Evolutionary conservation across 176 grass and related monocot species (phyloP).

Genomic region (Cenchrus purpureus): DNA sequence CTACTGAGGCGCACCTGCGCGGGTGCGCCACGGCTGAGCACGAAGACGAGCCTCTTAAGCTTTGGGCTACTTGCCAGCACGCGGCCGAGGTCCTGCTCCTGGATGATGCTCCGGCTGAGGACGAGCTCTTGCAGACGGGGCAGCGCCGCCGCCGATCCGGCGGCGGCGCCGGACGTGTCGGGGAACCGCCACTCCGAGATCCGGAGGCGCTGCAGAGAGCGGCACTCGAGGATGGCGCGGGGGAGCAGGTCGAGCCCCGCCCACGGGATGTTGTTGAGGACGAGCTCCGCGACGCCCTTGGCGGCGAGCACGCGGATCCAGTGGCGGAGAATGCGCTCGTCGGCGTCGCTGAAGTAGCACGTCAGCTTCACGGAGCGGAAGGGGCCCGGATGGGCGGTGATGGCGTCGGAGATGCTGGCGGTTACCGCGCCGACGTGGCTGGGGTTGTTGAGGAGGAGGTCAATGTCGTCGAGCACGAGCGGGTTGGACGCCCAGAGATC

Average conservation of each 20-base stretch:
- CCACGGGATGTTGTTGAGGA: conserved; percentile 4
- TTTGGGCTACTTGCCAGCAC: conserved; percentile 12
- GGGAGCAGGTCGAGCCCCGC: not conserved
- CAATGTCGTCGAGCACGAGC: conserved; percentile 26
- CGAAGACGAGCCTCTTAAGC: conserved; percentile 8
- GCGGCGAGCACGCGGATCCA: conserved; percentile 20
- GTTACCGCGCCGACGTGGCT: not conserved
- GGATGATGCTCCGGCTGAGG: not conserved
- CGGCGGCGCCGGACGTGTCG: not conserved
- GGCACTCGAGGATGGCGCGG: not conserved
- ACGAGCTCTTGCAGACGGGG: not conserved
- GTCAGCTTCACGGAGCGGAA: conserved; percentile 17
- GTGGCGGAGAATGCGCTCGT: not conserved
- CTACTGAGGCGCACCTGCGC: not conserved
- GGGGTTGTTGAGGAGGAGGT: conserved; percentile 13
- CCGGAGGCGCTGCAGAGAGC: not conserved
- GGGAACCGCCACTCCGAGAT: conserved; percentile 11
- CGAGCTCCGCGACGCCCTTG: not conserved
- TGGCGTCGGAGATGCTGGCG: not conserved
- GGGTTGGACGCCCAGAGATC: conserved; percentile 26
- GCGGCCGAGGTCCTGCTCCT: not conserved
- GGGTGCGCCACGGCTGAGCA: not conserved
- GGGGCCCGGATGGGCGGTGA: conserved; percentile 36
- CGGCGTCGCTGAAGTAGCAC: not conserved
- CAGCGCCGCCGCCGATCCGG: not conserved